Conservation (phyloP, 164 flowering plant species). For the Piper longum region DNA sequence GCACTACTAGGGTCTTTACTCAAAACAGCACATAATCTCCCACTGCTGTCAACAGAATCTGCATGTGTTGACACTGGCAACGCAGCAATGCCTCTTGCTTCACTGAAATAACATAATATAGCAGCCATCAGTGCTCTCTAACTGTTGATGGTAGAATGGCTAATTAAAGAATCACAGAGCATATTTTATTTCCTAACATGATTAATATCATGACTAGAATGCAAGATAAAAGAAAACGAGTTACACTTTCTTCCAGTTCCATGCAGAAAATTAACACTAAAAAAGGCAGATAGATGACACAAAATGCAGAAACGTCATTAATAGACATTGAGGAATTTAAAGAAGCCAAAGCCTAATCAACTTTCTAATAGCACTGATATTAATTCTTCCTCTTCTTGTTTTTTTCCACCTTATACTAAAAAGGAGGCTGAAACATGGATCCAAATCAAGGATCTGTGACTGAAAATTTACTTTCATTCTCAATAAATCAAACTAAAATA, state of each 20-base stretch:
- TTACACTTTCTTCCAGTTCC: neutral
- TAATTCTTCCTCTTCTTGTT: too few species aligned
- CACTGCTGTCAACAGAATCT: constrained; percentile 89
- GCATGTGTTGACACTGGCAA: constrained; percentile 80
- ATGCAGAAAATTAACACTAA: too few species aligned
- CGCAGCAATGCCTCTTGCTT: constrained; percentile 85
- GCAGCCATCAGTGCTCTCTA: neutral
- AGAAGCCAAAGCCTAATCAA: too few species aligned
- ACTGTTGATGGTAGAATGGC: neutral
- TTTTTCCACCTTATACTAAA: neutral
- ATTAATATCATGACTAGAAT: too few species aligned
- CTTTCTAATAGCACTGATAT: too few species aligned
- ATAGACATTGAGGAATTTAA: too few species aligned
- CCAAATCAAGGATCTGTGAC: neutral
- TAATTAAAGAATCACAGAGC: neutral
- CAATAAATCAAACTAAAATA: too few species aligned
- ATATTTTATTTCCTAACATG: neutral
- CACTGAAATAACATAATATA: constrained; percentile 27
- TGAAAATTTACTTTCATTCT: too few species aligned
- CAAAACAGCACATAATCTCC: constrained; percentile 44
- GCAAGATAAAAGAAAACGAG: too few species aligned
- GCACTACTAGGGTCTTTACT: constrained; percentile 71
- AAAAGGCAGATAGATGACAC: too few species aligned
- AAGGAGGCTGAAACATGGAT: neutral
- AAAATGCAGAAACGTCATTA: too few species aligned